Evolutionary conservation across 768 basidiomycete genomes (phyloP).

Genomic region (Podaxis pistillaris): DNA sequence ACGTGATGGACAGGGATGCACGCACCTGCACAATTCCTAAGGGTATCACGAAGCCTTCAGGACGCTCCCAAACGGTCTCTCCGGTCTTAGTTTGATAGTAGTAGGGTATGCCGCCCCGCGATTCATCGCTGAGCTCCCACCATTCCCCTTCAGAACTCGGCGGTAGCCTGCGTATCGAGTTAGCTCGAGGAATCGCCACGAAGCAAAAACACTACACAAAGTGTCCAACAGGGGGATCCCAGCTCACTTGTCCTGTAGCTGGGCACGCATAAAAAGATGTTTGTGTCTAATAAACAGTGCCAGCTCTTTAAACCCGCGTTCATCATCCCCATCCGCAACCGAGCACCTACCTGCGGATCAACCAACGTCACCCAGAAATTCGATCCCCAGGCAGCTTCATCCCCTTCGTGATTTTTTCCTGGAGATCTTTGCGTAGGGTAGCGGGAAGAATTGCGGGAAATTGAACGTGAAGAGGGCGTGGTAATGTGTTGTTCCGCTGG

Average conservation of each 20-base stretch:
- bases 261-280: constrained; percentile 91
- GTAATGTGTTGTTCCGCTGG: constrained; percentile 14
- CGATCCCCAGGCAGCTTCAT: constrained; percentile 73
- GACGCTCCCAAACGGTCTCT: constrained; percentile 92
- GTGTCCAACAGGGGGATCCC: constrained; percentile 88
- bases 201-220: constrained; percentile 63
- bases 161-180: constrained; percentile 56
- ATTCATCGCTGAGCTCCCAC: constrained; percentile 92
- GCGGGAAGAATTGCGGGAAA: constrained; percentile 19
- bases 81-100: constrained; percentile 94
- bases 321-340: not conserved
- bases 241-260: constrained; percentile 86
- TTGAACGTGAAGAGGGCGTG: not conserved
- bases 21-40: constrained; percentile 82
- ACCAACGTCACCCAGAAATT: constrained; percentile 95
- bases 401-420: constrained; percentile 30
- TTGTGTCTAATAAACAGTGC: constrained; percentile 37
- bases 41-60: constrained; percentile 86
- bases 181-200: constrained; percentile 18
- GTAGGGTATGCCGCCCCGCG: constrained; percentile 80
- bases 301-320: constrained; percentile 5
- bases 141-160: constrained; percentile 86
- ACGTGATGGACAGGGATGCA: not conserved
- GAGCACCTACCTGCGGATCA: constrained; percentile 75
- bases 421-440: constrained; percentile 27